Conservation (phyloP, 1,284 basidiomycete genomes). For the Ganoderma multipileum region DNA sequence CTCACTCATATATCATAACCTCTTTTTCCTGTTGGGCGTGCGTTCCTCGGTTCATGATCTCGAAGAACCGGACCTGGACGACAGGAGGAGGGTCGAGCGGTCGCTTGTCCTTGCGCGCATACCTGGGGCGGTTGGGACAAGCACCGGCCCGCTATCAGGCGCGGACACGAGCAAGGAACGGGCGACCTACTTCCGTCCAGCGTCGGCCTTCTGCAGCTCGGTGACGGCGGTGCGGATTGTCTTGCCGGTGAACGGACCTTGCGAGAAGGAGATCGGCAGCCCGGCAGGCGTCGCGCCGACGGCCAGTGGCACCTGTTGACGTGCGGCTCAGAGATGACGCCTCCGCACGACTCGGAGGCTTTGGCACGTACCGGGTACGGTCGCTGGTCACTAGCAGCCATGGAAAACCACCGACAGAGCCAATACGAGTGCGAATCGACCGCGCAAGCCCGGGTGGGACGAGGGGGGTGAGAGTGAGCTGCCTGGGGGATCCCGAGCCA, state of each 20-base stretch:
- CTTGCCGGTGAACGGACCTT: slow-evolving; percentile 15
- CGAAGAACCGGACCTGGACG: slow-evolving; percentile 40
- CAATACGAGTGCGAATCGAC: not conserved
- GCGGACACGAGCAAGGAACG: not conserved
- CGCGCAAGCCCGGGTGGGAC: not conserved
- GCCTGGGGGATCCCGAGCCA: not conserved
- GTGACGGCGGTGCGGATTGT: slow-evolving; percentile 20
- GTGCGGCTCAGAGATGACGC: not conserved
- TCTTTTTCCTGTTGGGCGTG: slow-evolving; percentile 42
- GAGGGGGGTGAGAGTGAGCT: not conserved
- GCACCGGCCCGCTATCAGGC: not conserved
- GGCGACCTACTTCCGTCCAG: slow-evolving; percentile 28
- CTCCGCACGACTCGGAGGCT: not conserved
- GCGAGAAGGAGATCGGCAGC: not conserved
- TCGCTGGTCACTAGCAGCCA: not conserved
- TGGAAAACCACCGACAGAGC: not conserved
- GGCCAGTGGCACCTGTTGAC: not conserved
- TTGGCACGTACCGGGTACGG: not conserved
- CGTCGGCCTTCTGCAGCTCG: slow-evolving; percentile 30
- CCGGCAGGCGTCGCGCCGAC: not conserved
- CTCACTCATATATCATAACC: slow-evolving; percentile 48
- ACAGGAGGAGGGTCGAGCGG: slow-evolving; percentile 52
- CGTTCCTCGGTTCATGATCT: slow-evolving; percentile 37
- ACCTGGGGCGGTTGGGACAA: slow-evolving; percentile 33
- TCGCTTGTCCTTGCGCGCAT: slow-evolving; percentile 45